A percentile compares a stretch with the other conserved stretches of the same genome.
These are phyloP conservation scores for Termitomyces sp. DNA, from an alignment of 768 basidiomycete species.

Conservation along the genomic window DNA sequence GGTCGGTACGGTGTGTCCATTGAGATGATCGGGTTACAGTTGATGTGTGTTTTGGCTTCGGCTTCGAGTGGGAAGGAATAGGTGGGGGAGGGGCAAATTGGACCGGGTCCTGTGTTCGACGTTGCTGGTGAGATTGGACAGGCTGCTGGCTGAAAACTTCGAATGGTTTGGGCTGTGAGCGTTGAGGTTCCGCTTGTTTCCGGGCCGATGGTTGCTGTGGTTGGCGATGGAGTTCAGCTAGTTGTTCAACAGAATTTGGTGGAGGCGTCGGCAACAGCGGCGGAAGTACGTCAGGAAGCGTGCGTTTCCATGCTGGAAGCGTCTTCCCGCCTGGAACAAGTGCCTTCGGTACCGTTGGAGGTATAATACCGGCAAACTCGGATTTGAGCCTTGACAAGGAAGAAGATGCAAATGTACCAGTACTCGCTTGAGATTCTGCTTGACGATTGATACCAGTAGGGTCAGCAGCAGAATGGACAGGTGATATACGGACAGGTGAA, in stretches of 20 bases:
- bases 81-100: conserved; percentile 9
- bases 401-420: conserved; percentile 1
- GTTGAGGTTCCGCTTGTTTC: conserved; percentile 11
- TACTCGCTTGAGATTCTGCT: neutral
- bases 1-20: neutral
- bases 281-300: conserved; percentile 18
- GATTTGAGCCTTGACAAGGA: conserved; percentile 10
- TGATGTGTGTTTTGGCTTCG: neutral
- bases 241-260: conserved; percentile 11
- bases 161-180: neutral
- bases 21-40: neutral
- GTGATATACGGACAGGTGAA: conserved; percentile 1
- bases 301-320: conserved; percentile 40
- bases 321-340: conserved; percentile 21
- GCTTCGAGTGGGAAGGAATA: conserved; percentile 13
- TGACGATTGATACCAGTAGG: neutral
- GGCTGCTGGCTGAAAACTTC: conserved; percentile 2
- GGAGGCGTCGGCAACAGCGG: conserved; percentile 21
- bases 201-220: conserved; percentile 4
- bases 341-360: neutral
- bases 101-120: neutral
- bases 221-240: conserved; percentile 4
- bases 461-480: conserved; percentile 4
- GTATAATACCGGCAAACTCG: conserved; percentile 1
- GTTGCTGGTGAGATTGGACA: neutral